A percentile compares a stretch with the other conserved stretches of the same genome.
These are phyloP conservation scores for Lentinula lateritia DNA, from an alignment of 768 basidiomycete genomes.

Conservation along the genomic window DNA sequence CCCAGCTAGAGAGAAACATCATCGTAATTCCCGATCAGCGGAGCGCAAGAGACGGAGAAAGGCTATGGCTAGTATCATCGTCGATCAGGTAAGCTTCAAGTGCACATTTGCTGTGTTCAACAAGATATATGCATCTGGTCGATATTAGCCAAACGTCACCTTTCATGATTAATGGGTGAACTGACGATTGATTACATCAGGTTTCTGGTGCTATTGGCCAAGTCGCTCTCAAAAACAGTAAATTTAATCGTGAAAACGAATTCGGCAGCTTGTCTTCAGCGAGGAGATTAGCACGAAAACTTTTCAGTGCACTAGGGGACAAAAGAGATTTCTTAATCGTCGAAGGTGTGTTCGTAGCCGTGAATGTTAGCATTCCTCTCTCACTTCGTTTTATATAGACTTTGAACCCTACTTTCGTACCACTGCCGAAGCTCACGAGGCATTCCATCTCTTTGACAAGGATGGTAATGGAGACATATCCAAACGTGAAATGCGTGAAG, in stretches of 20 bases:
- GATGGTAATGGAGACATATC: constrained; percentile 81
- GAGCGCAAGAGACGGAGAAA: constrained; percentile 36
- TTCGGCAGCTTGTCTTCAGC: constrained; percentile 59
- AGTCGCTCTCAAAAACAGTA: constrained; percentile 63
- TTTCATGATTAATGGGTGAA: too few relatives aligned
- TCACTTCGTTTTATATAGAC: constrained; percentile 33
- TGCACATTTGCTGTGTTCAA: background rate
- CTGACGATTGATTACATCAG: background rate
- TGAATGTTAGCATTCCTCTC: background rate
- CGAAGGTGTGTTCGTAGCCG: constrained; percentile 40
- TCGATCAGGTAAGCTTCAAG: constrained; percentile 52
- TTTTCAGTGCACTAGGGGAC: constrained; percentile 58
- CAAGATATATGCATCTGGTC: background rate
- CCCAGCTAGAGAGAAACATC: constrained; percentile 14
- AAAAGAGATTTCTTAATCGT: constrained; percentile 58
- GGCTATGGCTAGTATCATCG: constrained; percentile 59
- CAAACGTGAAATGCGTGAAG: constrained; percentile 77
- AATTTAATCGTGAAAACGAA: constrained; percentile 49
- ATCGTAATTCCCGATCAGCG: constrained; percentile 16
- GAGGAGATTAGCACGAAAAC: constrained; percentile 58
- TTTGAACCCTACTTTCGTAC: constrained; percentile 74
- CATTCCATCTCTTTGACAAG: constrained; percentile 70
- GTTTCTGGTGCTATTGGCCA: constrained; percentile 64
- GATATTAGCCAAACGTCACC: too few relatives aligned
- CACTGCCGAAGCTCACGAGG: constrained; percentile 68